Evolutionary conservation across 345 rosid species (phyloP).

Genomic region (Bruguiera sexangula): DNA sequence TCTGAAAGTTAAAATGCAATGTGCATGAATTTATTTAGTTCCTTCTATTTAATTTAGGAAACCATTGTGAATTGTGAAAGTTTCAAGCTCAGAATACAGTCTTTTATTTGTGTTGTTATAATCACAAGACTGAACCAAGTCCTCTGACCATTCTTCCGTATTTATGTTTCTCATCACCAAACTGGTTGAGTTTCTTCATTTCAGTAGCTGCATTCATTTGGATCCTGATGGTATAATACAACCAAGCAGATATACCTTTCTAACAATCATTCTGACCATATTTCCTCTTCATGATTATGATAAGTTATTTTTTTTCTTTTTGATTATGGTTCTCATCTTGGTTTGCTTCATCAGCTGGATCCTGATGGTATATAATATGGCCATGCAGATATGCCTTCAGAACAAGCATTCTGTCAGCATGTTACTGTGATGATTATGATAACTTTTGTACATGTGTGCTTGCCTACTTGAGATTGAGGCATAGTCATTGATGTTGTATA

Average conservation of each 20-base stretch:
- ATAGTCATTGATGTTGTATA: slow-evolving; percentile 8
- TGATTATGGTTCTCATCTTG: not conserved
- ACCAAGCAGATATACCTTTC: not conserved
- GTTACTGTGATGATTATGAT: not conserved
- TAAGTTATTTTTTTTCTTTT: too few species aligned
- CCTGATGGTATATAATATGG: not conserved
- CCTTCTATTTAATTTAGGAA: too few species aligned
- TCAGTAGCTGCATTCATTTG: not conserved
- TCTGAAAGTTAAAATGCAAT: too few species aligned
- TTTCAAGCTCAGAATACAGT: too few species aligned
- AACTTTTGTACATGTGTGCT: not conserved
- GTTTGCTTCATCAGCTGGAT: not conserved
- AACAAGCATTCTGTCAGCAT: not conserved
- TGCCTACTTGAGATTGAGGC: slow-evolving; percentile 4
- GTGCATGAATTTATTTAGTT: too few species aligned
- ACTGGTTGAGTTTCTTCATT: too few species aligned
- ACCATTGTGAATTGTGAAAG: too few species aligned
- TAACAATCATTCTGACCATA: not conserved
- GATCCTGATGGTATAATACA: not conserved
- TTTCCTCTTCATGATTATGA: not conserved
- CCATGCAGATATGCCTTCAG: not conserved
- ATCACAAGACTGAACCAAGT: too few species aligned
- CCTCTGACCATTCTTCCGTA: too few species aligned
- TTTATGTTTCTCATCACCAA: too few species aligned
- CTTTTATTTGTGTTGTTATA: too few species aligned